These are phyloP conservation scores for Tardiomyces digboiensis DNA, from an alignment of 1,139 yeast genomes.

Conservation along the genomic window DNA sequence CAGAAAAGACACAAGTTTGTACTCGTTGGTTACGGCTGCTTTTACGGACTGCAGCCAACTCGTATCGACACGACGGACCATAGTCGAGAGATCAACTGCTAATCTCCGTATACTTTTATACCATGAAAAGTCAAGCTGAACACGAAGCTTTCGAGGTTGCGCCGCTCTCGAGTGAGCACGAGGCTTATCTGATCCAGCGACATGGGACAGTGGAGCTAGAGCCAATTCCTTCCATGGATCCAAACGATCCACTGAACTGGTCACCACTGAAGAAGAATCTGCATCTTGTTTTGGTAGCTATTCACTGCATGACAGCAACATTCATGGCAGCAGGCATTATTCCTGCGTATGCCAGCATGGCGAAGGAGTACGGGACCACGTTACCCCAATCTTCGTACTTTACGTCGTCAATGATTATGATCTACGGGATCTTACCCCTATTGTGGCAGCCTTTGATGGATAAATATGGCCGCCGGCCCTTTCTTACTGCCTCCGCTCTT, in stretches of 20 bases:
- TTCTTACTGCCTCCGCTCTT: conserved; percentile 7
- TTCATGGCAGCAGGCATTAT: conserved; percentile 13
- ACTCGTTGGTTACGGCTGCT: no score
- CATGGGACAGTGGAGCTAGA: not conserved
- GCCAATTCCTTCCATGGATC: not conserved
- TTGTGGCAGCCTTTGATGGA: conserved; percentile 12
- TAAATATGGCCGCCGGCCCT: conserved; percentile 12
- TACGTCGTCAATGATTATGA: conserved; percentile 10
- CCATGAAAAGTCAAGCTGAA: not conserved
- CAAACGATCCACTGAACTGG: not conserved
- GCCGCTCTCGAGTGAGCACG: not conserved
- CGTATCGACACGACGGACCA: no score
- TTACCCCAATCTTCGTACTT: conserved; percentile 10
- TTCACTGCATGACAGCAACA: conserved; percentile 2
- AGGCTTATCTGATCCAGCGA: not conserved
- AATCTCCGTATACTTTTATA: no score
- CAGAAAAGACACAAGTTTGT: no score
- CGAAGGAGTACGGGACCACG: conserved; percentile 9
- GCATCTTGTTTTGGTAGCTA: not conserved
- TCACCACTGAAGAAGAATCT: not conserved
- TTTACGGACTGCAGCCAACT: no score
- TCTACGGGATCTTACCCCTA: conserved; percentile 10
- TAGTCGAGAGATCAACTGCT: no score
- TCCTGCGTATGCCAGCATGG: conserved; percentile 12
- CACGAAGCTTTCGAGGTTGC: not conserved